Percentiles rank a stretch among this genome's conserved stretches.
Evolutionary conservation across 2,329 filamentous ascomycete genomes (phyloP).

Genomic region (Atkinsonella hypoxylon): DNA sequence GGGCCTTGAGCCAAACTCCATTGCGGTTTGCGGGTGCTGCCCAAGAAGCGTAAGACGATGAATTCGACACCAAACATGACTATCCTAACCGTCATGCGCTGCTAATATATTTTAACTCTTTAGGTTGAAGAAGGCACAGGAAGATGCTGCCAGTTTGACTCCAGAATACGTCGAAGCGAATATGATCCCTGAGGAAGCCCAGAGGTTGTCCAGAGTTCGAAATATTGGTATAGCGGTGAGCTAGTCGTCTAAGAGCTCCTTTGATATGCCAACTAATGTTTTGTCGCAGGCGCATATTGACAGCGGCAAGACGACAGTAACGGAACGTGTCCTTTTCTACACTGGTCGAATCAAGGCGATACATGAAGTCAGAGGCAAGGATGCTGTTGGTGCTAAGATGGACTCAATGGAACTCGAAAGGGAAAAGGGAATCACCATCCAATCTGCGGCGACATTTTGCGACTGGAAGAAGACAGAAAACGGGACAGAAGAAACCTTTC

Average conservation of each 20-base stretch:
- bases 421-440: slow-evolving; percentile 98
- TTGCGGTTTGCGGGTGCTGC: slow-evolving; percentile 21
- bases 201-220: slow-evolving; percentile 67
- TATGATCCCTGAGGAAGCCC: slow-evolving; percentile 66
- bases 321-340: slow-evolving; percentile 95
- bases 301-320: slow-evolving; percentile 93
- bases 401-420: slow-evolving; percentile 98
- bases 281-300: slow-evolving; percentile 76
- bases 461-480: slow-evolving; percentile 87
- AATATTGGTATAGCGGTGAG: slow-evolving; percentile 94
- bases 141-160: slow-evolving; percentile 39
- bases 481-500: slow-evolving; percentile 79
- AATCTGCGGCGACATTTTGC: slow-evolving; percentile 94
- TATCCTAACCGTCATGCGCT: background rate
- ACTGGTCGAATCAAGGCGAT: slow-evolving; percentile 94
- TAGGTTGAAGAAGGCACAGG: slow-evolving; percentile 40
- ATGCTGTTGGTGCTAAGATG: slow-evolving; percentile 97
- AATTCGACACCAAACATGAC: no score
- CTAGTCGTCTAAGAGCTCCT: slow-evolving; percentile 6
- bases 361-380: slow-evolving; percentile 91
- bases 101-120: background rate
- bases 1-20: slow-evolving; percentile 22
- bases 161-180: slow-evolving; percentile 59
- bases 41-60: slow-evolving; percentile 27
- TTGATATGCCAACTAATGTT: slow-evolving; percentile 8